Evolutionary conservation across 1,284 basidiomycete genomes (phyloP).

Genomic region (Ceratobasidium sp.): DNA sequence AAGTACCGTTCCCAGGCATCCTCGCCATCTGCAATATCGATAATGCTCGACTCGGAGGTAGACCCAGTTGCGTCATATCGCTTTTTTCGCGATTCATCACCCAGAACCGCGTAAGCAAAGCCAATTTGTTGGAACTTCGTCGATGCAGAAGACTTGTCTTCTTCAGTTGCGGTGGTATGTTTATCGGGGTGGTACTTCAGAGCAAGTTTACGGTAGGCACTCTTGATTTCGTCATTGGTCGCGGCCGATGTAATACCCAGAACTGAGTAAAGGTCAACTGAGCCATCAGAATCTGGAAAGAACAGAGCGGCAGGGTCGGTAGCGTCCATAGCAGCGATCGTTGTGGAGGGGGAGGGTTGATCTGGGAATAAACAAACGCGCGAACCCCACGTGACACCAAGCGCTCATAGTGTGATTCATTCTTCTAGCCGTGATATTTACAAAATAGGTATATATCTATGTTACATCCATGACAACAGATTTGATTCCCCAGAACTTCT

Average conservation of each 20-base stretch:
- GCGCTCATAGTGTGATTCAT: not conserved
- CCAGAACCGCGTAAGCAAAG: conserved; percentile 86
- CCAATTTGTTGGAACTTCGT: conserved; percentile 87
- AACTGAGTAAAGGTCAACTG: conserved; percentile 76
- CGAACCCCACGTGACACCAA: conserved; percentile 22
- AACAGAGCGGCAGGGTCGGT: conserved; percentile 30
- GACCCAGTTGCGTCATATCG: conserved; percentile 84
- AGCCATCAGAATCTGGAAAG: conserved; percentile 37
- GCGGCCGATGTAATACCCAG: conserved; percentile 65
- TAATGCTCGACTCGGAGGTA: conserved; percentile 74
- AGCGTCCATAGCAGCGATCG: conserved; percentile 22
- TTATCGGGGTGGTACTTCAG: conserved; percentile 89
- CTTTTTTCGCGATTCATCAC: conserved; percentile 74
- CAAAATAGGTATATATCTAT: not conserved
- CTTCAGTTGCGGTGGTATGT: conserved; percentile 67
- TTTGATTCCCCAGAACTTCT: not conserved
- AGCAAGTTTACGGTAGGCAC: conserved; percentile 83
- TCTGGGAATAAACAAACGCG: conserved; percentile 37
- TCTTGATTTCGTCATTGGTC: conserved; percentile 72
- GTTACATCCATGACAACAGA: conserved; percentile 4
- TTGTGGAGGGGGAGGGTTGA: conserved; percentile 40
- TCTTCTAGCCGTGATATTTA: not conserved
- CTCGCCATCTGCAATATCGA: conserved; percentile 72
- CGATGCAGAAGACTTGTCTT: conserved; percentile 66
- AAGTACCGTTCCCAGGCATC: conserved; percentile 95